Conservation (phyloP, 306 rosid species). For the Pachyrhizus erosus region DNA sequence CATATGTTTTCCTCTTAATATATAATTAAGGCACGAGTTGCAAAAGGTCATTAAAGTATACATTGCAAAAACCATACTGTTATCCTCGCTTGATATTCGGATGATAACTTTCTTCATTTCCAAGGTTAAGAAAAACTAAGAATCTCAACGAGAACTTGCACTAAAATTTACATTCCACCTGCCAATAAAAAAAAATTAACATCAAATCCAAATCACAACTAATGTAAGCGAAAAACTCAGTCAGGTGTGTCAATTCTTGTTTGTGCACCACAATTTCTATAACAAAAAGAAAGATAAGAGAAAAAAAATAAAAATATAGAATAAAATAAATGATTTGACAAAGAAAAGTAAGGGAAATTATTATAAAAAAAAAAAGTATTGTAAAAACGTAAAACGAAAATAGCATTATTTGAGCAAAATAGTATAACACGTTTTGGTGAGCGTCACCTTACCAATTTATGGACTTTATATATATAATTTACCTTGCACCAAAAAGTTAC, state of each 20-base stretch:
- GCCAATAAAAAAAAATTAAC: too few species aligned
- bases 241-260: too few species aligned
- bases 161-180: too few species aligned
- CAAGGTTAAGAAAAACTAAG: too few species aligned
- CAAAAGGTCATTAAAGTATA: background rate
- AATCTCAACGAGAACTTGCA: too few species aligned
- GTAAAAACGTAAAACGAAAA: too few species aligned
- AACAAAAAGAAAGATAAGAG: background rate
- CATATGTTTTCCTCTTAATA: background rate
- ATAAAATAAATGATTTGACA: background rate
- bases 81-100: background rate
- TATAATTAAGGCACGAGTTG: too few species aligned
- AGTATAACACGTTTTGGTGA: background rate
- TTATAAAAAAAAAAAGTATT: too few species aligned
- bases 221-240: too few species aligned
- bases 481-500: conserved; percentile 3
- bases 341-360: background rate
- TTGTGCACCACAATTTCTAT: background rate
- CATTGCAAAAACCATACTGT: background rate
- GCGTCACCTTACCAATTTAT: background rate
- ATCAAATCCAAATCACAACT: too few species aligned
- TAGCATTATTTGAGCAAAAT: background rate
- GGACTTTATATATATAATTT: background rate
- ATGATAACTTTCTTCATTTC: too few species aligned
- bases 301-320: background rate